Evolutionary conservation across 352 stramenopile genomes (phyloP), one percentile per base, ranked within the genome.

Genomic region (Pythium pyrilobum): DNA sequence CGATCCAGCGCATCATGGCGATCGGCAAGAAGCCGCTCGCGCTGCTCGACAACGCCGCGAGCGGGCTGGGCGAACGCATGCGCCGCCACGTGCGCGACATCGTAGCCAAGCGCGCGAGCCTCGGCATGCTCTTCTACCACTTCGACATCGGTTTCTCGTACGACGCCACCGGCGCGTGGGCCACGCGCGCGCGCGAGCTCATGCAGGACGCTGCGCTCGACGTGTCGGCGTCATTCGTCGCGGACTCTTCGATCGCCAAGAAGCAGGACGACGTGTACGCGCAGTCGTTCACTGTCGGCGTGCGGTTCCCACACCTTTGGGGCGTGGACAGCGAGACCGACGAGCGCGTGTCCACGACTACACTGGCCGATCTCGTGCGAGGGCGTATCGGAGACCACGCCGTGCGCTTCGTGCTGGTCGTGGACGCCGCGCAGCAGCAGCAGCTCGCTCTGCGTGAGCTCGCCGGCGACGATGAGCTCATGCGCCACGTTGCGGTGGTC

Each of bases 91-190:
- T 91, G 18, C 56, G 71, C 43, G 59, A 81, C 33, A 85, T 94
- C 25, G 76, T 91, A 38, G 52, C 55, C 15, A 52, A 61, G 27
- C 71, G 80, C 11, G 50, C 74, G 43, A 75, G 69, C n/a, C 59
- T 94, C 10, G 80, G 77, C 0, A 91, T 94, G 84, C 67, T 94
- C 36, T 94, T 94, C 59, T 92, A 90, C 66, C 69, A 92, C 45
- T 92, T 90, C 41, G 84, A 94, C 58, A 82, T 92, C 56, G 84
- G 84, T 1, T 91, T 85, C 51, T 87, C 80, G 23, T 94, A 92
- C 60, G 59, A 79, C 33, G 52, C n/a, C n/a, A n/a, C n/a, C 62
- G n/a, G n/a, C 49, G 25, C 53, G 16, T 90, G 83, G 76, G 49
- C 43, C 4, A 11, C 48, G 11, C 64, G 64, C 5, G 77, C 79